Evolutionary conservation across 176 grass and related monocot species (phyloP).

Genomic region (Rhynchospora tenuis): DNA sequence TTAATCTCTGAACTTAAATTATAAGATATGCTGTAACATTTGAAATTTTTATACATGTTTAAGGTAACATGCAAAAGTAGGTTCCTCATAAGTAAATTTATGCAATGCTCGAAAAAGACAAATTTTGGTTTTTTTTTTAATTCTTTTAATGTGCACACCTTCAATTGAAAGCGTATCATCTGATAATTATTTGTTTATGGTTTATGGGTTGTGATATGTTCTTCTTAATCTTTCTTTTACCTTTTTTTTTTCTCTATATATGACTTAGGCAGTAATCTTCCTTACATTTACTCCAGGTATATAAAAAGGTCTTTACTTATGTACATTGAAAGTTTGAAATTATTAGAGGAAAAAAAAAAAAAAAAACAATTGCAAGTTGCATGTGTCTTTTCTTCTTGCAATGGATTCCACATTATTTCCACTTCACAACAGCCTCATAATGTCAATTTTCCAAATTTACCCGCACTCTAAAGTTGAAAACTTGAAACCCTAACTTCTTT

Average conservation of each 20-base stretch:
- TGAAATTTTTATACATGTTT: neutral
- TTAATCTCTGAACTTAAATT: too few species aligned
- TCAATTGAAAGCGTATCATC: too few species aligned
- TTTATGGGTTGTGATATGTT: too few species aligned
- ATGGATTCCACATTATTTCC: slow-evolving; percentile 10
- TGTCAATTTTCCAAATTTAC: slow-evolving; percentile 16
- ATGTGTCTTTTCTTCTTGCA: slow-evolving; percentile 9
- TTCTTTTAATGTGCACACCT: neutral
- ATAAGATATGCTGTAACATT: too few species aligned
- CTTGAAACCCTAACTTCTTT: slow-evolving; percentile 8
- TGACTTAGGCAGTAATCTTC: neutral
- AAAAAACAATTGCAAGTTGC: neutral
- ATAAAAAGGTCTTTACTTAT: neutral
- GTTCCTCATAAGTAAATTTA: neutral
- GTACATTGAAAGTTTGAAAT: neutral
- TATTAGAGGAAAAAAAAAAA: too few species aligned
- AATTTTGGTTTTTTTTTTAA: neutral
- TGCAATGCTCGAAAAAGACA: neutral
- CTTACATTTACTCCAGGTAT: neutral
- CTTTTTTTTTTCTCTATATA: neutral
- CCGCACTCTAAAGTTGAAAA: neutral
- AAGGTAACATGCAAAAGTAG: neutral
- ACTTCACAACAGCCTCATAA: neutral
- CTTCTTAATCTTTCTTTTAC: neutral
- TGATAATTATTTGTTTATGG: too few species aligned